These are phyloP conservation scores for Petunia axillaris DNA, from an alignment of 257 asterid genomes.

Conservation along the genomic window DNA sequence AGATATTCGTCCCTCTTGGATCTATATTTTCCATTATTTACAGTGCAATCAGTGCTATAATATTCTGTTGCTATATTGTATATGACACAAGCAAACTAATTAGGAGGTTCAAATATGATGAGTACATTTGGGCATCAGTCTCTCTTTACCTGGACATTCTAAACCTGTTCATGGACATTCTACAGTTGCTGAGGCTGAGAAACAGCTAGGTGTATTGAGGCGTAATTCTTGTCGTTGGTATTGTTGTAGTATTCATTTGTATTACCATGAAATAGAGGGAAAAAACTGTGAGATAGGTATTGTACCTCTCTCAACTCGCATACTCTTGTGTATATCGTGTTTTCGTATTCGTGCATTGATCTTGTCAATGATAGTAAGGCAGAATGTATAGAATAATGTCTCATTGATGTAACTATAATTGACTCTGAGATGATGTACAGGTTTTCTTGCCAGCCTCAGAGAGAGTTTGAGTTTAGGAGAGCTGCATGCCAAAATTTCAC, in stretches of 20 bases:
- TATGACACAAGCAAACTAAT: slow-evolving; percentile 87
- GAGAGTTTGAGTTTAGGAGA: too few relatives aligned
- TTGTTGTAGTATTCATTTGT: not conserved
- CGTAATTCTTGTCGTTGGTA: not conserved
- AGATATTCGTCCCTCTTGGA: slow-evolving; percentile 89
- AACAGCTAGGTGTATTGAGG: slow-evolving; percentile 49
- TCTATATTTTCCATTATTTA: slow-evolving; percentile 66
- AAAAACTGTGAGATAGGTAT: not conserved
- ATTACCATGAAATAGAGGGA: not conserved
- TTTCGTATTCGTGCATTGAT: not conserved
- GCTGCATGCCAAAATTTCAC: too few relatives aligned
- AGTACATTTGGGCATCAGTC: slow-evolving; percentile 98
- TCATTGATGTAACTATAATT: slow-evolving; percentile 1
- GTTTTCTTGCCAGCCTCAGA: not conserved
- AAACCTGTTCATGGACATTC: slow-evolving; percentile 86
- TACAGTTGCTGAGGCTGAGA: slow-evolving; percentile 72
- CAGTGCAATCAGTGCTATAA: slow-evolving; percentile 81
- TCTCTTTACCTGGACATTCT: slow-evolving; percentile 88
- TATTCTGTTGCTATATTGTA: slow-evolving; percentile 84
- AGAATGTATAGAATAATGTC: not conserved
- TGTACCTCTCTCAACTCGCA: not conserved
- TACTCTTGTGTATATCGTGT: not conserved
- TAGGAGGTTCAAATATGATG: slow-evolving; percentile 90
- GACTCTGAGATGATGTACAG: not conserved
- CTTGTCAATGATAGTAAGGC: not conserved